A percentile compares a stretch with the other conserved stretches of the same genome.
phyloP scores from a whole-genome alignment of 1,139 yeast genomes.

The Debaryomyces nepalensis region DNA sequence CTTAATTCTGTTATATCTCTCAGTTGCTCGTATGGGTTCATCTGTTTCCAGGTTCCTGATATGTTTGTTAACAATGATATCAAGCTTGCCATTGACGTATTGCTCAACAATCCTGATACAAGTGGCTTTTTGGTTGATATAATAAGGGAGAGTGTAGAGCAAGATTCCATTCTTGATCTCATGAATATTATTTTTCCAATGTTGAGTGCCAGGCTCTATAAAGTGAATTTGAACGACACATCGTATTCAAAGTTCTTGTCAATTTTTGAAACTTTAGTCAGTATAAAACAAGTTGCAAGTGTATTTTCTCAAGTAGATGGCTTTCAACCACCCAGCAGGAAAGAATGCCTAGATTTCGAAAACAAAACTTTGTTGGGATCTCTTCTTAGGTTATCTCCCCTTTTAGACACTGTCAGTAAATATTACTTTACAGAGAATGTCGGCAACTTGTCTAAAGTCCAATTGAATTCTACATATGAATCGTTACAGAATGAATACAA shows the following conservation, averaged over 20 bases:
- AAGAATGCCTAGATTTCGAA: constrained; percentile 58
- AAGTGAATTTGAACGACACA: constrained; percentile 47
- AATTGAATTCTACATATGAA: constrained; percentile 53
- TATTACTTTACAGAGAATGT: constrained; percentile 52
- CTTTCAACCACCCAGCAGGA: constrained; percentile 50
- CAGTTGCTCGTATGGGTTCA: constrained; percentile 68
- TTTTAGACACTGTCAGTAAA: constrained; percentile 49
- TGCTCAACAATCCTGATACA: constrained; percentile 43
- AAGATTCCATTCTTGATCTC: constrained; percentile 66
- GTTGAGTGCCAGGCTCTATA: constrained; percentile 36
- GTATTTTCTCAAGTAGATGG: constrained; percentile 60
- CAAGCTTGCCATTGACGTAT: constrained; percentile 29
- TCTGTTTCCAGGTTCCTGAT: constrained; percentile 71
- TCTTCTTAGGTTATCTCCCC: constrained; percentile 73
- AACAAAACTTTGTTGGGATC: constrained; percentile 75
- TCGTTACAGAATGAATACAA: constrained; percentile 65
- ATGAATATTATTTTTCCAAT: constrained; percentile 60
- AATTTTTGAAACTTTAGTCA: constrained; percentile 62
- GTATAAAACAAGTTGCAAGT: constrained; percentile 65
- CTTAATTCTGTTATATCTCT: constrained; percentile 57
- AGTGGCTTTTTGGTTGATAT: constrained; percentile 63
- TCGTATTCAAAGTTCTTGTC: constrained; percentile 56
- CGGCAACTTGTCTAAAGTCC: constrained; percentile 40
- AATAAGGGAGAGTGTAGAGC: constrained; percentile 62
- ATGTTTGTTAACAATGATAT: constrained; percentile 56